A percentile compares a stretch with the other conserved stretches of the same genome.
These are phyloP conservation scores for Macrolepiota dolichaula DNA, from an alignment of 768 basidiomycete species.

Conservation along the genomic window DNA sequence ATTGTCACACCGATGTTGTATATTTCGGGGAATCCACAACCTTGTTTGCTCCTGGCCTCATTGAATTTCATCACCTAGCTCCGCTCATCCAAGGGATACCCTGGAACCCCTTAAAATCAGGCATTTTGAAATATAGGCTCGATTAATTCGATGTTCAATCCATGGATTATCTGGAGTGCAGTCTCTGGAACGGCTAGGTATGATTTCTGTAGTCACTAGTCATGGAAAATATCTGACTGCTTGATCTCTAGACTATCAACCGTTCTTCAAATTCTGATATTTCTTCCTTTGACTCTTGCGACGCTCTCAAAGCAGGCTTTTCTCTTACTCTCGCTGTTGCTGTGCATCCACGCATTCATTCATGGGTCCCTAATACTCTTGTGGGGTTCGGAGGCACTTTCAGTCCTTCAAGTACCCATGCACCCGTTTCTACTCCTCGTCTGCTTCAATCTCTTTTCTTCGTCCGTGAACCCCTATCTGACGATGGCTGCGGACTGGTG, in stretches of 20 bases:
- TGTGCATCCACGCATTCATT: slow-evolving; percentile 73
- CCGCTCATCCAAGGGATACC: background rate
- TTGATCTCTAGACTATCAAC: slow-evolving; percentile 57
- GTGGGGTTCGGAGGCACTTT: slow-evolving; percentile 68
- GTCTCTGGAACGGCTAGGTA: slow-evolving; percentile 63
- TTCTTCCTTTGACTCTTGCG: slow-evolving; percentile 79
- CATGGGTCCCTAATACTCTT: slow-evolving; percentile 77
- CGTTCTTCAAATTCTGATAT: slow-evolving; percentile 76
- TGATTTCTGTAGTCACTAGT: background rate
- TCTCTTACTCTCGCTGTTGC: slow-evolving; percentile 74
- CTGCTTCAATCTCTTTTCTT: slow-evolving; percentile 81
- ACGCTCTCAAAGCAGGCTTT: slow-evolving; percentile 80
- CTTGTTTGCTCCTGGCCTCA: background rate
- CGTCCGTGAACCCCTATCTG: slow-evolving; percentile 56
- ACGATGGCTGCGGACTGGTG: slow-evolving; percentile 61
- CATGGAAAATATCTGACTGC: background rate
- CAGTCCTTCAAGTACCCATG: slow-evolving; percentile 81
- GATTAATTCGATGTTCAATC: slow-evolving; percentile 36
- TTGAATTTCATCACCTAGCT: background rate
- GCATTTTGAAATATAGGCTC: background rate
- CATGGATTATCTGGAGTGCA: slow-evolving; percentile 67
- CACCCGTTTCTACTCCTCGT: slow-evolving; percentile 85
- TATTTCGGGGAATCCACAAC: background rate
- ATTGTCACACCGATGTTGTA: slow-evolving; percentile 1
- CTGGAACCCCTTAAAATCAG: background rate